A percentile compares a stretch with the other conserved stretches of the same genome.
These are phyloP conservation scores for Porphyrellus cyaneotinctus DNA, from an alignment of 768 basidiomycete genomes.

Conservation along the genomic window DNA sequence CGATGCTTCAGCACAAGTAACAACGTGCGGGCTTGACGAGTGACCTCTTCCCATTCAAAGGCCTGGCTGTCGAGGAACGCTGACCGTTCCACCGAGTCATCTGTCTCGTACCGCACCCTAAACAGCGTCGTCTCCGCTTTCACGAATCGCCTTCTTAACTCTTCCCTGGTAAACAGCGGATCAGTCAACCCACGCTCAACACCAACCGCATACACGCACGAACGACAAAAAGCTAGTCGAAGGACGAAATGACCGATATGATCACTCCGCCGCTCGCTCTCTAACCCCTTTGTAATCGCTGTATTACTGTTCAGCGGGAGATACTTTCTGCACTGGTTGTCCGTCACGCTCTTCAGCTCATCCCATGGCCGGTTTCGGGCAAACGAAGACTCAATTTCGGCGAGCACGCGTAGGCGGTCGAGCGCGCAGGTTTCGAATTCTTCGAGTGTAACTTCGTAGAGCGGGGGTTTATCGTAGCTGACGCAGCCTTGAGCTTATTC, in stretches of 20 bases:
- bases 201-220: slow-evolving; percentile 52
- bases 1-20: slow-evolving; percentile 1
- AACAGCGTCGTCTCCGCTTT: slow-evolving; percentile 88
- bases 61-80: slow-evolving; percentile 52
- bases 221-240: slow-evolving; percentile 91
- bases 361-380: slow-evolving; percentile 80
- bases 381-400: slow-evolving; percentile 87
- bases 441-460: slow-evolving; percentile 87
- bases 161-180: slow-evolving; percentile 57
- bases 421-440: slow-evolving; percentile 93
- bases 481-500: slow-evolving; percentile 5
- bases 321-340: slow-evolving; percentile 66
- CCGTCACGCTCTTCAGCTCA: slow-evolving; percentile 65
- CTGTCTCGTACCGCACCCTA: slow-evolving; percentile 70
- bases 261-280: slow-evolving; percentile 73
- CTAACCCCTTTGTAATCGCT: slow-evolving; percentile 43
- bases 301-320: slow-evolving; percentile 63
- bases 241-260: slow-evolving; percentile 92
- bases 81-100: slow-evolving; percentile 52
- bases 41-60: slow-evolving; percentile 63
- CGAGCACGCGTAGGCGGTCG: slow-evolving; percentile 79
- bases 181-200: not conserved
- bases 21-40: slow-evolving; percentile 10
- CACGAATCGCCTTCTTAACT: slow-evolving; percentile 81
- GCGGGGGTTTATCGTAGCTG: slow-evolving; percentile 85